phyloP scores from a whole-genome alignment of 495 filamentous ascomycete species.

The Cryomyces minteri region DNA sequence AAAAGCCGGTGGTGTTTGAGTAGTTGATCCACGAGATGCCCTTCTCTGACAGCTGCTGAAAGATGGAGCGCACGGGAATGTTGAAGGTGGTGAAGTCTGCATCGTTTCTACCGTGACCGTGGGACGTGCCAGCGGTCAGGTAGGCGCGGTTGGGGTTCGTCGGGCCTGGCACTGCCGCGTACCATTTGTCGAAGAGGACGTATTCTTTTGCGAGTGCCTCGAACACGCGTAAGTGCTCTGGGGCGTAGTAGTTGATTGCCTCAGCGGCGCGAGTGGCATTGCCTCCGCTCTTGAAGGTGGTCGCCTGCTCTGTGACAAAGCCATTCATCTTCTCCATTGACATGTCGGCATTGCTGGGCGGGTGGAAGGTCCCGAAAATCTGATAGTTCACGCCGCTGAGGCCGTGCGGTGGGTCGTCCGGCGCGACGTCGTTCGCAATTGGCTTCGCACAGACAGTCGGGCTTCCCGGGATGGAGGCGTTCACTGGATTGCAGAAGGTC shows the following conservation, averaged over 20 bases:
- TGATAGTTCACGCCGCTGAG: constrained; percentile 25
- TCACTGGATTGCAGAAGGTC: constrained; percentile 24
- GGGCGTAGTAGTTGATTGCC: constrained; percentile 24
- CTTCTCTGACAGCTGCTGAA: constrained; percentile 5
- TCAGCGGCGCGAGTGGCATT: constrained; percentile 20
- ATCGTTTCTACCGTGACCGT: constrained; percentile 21
- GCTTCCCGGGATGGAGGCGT: constrained; percentile 26
- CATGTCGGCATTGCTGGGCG: constrained; percentile 19
- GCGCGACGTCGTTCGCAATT: constrained; percentile 23
- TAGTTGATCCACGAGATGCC: constrained; percentile 14
- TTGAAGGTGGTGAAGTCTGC: constrained; percentile 1
- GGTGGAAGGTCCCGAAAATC: constrained; percentile 26
- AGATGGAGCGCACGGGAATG: constrained; percentile 3
- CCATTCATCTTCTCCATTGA: constrained; percentile 27
- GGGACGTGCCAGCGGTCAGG: constrained; percentile 20
- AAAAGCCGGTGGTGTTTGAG: constrained; percentile 25
- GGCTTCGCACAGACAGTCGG: constrained; percentile 24
- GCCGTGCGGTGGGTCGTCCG: constrained; percentile 24
- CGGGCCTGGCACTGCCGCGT: constrained; percentile 23
- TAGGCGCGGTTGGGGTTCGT: constrained; percentile 26
- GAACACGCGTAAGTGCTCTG: constrained; percentile 21
- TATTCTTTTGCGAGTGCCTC: constrained; percentile 23
- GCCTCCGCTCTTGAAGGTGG: no score
- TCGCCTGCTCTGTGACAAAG: constrained; percentile 26
- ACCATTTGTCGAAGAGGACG: constrained; percentile 25